Percentiles rank a stretch among this genome's conserved stretches.
Conservation (phyloP, 495 filamentous ascomycete species). For the Podospora tetraspora region DNA sequence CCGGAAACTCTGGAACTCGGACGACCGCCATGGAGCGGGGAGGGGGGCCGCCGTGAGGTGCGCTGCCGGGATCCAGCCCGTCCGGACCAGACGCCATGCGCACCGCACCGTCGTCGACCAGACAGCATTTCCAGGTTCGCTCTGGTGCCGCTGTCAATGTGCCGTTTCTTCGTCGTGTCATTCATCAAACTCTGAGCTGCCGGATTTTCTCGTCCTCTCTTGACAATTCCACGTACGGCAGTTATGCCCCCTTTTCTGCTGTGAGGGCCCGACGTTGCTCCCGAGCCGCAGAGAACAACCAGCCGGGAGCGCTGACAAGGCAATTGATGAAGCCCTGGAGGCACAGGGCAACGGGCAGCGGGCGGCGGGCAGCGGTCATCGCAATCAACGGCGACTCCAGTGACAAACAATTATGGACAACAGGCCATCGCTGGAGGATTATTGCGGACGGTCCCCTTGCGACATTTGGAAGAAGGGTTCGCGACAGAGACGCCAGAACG, state of each 20-base stretch:
- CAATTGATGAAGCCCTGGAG: not conserved
- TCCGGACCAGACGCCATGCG: not conserved
- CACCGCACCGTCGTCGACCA: not conserved
- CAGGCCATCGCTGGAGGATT: not conserved
- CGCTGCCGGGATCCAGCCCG: not conserved
- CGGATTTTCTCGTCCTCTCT: not conserved
- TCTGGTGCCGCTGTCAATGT: not conserved
- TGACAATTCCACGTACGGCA: not conserved
- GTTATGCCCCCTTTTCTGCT: not conserved
- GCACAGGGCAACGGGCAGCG: not conserved
- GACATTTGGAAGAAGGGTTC: constrained; percentile 6
- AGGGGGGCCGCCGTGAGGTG: not conserved
- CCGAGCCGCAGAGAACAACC: constrained; percentile 10
- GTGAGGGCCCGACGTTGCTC: constrained; percentile 13
- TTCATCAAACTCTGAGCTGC: not conserved
- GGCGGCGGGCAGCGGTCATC: not conserved
- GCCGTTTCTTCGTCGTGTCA: not conserved
- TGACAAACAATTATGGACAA: not conserved
- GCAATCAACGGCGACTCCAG: constrained; percentile 2
- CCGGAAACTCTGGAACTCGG: not conserved
- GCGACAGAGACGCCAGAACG: constrained; percentile 8
- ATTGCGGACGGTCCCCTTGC: constrained; percentile 9
- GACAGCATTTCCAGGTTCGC: not conserved
- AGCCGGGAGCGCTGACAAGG: not conserved
- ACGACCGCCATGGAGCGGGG: not conserved